Evolutionary conservation across 2,329 filamentous ascomycete species (phyloP).

Genomic region (Colletotrichum melonis): DNA sequence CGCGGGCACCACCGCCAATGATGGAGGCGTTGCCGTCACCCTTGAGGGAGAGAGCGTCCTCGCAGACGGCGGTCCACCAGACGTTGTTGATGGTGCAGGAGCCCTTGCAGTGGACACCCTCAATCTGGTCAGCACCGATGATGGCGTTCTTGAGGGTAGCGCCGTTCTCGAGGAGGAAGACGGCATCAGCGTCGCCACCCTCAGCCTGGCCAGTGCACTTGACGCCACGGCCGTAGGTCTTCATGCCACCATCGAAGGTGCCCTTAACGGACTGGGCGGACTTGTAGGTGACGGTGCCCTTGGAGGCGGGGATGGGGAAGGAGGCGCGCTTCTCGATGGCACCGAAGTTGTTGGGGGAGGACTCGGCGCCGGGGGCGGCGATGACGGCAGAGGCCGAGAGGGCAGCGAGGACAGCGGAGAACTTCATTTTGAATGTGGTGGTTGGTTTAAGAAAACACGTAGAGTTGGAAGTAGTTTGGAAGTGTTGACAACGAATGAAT

Average conservation of each 20-base stretch:
- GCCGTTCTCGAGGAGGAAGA: conserved; percentile 54
- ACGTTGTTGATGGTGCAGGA: conserved; percentile 57
- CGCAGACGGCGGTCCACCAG: conserved; percentile 61
- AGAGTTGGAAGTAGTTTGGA: conserved; percentile 18
- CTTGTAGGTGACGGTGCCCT: conserved; percentile 41
- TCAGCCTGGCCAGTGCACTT: conserved; percentile 55
- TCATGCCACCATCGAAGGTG: conserved; percentile 44
- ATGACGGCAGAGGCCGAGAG: conserved; percentile 37
- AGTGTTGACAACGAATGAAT: conserved; percentile 26
- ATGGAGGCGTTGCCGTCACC: conserved; percentile 35
- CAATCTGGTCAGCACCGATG: conserved; percentile 56
- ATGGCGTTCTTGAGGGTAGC: conserved; percentile 58
- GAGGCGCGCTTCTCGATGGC: conserved; percentile 39
- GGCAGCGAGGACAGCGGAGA: conserved; percentile 38
- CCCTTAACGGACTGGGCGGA: conserved; percentile 36
- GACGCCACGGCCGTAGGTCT: conserved; percentile 51
- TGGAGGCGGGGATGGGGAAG: conserved; percentile 43
- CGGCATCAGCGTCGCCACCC: conserved; percentile 55
- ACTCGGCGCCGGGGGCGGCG: conserved; percentile 35
- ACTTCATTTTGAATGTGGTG: conserved; percentile 40
- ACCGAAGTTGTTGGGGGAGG: conserved; percentile 28
- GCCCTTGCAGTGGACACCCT: conserved; percentile 59
- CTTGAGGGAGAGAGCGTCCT: conserved; percentile 39
- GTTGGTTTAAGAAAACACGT: conserved; percentile 26
- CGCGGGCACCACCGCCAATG: conserved; percentile 34